A percentile compares a stretch with the other conserved stretches of the same genome.
Conservation (phyloP, 495 filamentous ascomycete species). For the Daldinia caldariorum region DNA sequence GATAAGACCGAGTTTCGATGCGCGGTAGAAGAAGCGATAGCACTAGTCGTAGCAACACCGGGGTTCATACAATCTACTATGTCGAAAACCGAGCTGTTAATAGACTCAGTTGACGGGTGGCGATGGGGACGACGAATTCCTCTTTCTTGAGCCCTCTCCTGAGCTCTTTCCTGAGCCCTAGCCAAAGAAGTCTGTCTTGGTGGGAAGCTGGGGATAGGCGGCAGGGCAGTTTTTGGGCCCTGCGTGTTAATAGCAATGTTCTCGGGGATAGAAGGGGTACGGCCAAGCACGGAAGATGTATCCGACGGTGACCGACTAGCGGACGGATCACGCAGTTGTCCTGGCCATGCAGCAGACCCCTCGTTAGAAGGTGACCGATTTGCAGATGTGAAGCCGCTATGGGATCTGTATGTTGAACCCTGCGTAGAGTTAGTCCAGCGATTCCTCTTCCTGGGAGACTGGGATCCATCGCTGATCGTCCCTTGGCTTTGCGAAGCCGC, state of each 20-base stretch:
- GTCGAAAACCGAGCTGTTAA: slow-evolving; percentile 50
- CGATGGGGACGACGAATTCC: slow-evolving; percentile 35
- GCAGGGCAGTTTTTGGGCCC: slow-evolving; percentile 25
- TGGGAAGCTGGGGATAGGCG: slow-evolving; percentile 30
- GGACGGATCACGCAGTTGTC: slow-evolving; percentile 28
- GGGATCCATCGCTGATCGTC: slow-evolving; percentile 45
- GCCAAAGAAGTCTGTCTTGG: slow-evolving; percentile 44
- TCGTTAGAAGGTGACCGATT: slow-evolving; percentile 35
- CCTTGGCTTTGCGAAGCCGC: slow-evolving; percentile 41
- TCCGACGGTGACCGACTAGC: slow-evolving; percentile 32
- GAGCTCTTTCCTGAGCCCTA: slow-evolving; percentile 7
- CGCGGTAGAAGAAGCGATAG: slow-evolving; percentile 1
- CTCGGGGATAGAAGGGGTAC: slow-evolving; percentile 33
- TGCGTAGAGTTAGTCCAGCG: slow-evolving; percentile 49
- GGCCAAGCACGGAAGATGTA: slow-evolving; percentile 33
- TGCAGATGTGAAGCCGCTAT: slow-evolving; percentile 39
- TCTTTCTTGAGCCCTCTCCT: slow-evolving; percentile 11
- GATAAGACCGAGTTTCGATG: slow-evolving; percentile 28
- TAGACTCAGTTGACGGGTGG: slow-evolving; percentile 46
- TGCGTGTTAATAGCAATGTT: slow-evolving; percentile 32
- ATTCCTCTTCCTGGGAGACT: slow-evolving; percentile 44
- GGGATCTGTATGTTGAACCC: slow-evolving; percentile 37
- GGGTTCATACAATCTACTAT: slow-evolving; percentile 43
- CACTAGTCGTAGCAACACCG: not conserved
- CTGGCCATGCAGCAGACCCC: slow-evolving; percentile 26